Base-by-base conservation (phyloP, 176 grass and related monocot species). In the Oryza punctata region DNA sequence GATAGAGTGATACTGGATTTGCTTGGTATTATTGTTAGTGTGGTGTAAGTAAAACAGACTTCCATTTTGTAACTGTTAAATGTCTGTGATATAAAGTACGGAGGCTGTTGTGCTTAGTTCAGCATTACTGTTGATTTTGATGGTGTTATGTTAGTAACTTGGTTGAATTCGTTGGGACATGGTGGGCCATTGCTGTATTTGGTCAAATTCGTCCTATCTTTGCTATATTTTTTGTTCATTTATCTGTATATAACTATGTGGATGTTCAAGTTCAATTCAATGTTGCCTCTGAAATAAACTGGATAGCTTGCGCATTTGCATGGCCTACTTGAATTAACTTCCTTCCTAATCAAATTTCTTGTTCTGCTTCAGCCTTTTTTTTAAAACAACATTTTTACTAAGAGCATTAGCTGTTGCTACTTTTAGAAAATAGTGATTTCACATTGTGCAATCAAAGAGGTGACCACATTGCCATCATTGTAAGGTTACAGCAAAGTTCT, bases 1-100 rank as follows among this genome's bases (percentile, higher is more conserved):
- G 65, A 33, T 38, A 32, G 46, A 69, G 9, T 78, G 52, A 12
- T 40, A 19, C 21, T 79, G 67, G 67, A 79, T 79, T 72, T 8
- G 15, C 9, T 46, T 63, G 21, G 54, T 85, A 67, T 27, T 15
- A 28, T 27, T 79, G 21, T 72, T 45, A 78, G 10, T 72, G 15
- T 13, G 52, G 25, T 63, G 26, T 85, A 69, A 64, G 25, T 64
- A 49, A 68, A 16, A 33, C 64, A 65, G 12, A 19, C 35, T 60
- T 32, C 24, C 19, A 63, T 13, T 30, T 67, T 19, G 57, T 35
- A 77, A 21, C 35, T 18, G 18, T 77, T 69, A 35, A 45, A 45
- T 3, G 46, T 6, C 10, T 49, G 15, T 37, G 6, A 26, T 23
- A 70, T 40, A 8, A 57, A 38, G 3, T 32, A 57, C 2, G 21